These are phyloP conservation scores for Aureobasidium pullulans DNA, from an alignment of 2,329 filamentous ascomycete species.

Conservation along the genomic window DNA sequence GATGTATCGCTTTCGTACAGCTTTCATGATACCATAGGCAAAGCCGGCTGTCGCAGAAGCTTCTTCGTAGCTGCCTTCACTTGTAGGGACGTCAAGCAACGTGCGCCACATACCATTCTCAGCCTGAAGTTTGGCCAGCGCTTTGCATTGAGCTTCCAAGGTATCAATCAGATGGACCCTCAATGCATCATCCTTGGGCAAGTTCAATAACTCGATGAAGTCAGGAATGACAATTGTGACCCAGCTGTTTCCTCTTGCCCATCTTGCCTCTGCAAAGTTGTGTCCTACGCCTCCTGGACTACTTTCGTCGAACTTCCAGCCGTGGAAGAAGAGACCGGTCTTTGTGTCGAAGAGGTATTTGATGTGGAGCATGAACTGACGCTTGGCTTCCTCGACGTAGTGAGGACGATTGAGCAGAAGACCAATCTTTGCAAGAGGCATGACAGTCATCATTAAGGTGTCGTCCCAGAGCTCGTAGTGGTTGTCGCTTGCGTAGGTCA, in stretches of 20 bases:
- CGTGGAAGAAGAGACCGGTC: slow-evolving; percentile 72
- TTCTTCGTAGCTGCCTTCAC: slow-evolving; percentile 66
- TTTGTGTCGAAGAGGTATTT: slow-evolving; percentile 69
- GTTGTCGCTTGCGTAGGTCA: slow-evolving; percentile 65
- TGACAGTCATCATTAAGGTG: slow-evolving; percentile 80
- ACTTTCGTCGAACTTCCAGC: slow-evolving; percentile 67
- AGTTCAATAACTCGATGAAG: slow-evolving; percentile 64
- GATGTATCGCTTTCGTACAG: slow-evolving; percentile 62
- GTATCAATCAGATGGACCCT: slow-evolving; percentile 54
- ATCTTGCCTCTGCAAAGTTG: slow-evolving; percentile 49
- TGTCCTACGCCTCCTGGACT: slow-evolving; percentile 43
- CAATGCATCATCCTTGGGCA: slow-evolving; percentile 53
- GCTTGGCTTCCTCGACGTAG: slow-evolving; percentile 71
- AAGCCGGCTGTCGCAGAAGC: slow-evolving; percentile 74
- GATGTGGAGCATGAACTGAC: slow-evolving; percentile 69
- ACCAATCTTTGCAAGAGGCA: slow-evolving; percentile 74
- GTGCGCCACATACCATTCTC: slow-evolving; percentile 65
- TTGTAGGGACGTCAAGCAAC: slow-evolving; percentile 58
- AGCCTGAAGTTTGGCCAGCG: slow-evolving; percentile 54
- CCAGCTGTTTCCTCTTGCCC: slow-evolving; percentile 63
- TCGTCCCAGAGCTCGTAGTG: slow-evolving; percentile 76
- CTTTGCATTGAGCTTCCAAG: slow-evolving; percentile 61
- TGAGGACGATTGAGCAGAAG: slow-evolving; percentile 60
- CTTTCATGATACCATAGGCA: slow-evolving; percentile 72
- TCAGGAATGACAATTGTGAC: slow-evolving; percentile 78